Evolutionary conservation across 345 rosid species (phyloP), one percentile per base, ranked within the genome.

Genomic region (Limnanthes douglasii): DNA sequence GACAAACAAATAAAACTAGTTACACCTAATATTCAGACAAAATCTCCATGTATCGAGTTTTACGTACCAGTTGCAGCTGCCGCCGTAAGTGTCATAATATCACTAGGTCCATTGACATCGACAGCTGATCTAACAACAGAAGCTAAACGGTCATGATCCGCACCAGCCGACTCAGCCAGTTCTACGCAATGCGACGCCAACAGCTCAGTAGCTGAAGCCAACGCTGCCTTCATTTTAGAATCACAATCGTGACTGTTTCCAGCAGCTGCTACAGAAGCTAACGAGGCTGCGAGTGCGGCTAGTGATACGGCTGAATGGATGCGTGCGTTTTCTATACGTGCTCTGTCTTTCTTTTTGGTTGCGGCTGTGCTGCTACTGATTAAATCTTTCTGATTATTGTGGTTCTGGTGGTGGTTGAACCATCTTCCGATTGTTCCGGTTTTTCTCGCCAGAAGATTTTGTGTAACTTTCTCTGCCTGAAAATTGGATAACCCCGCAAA

Each of bases 141-240:
- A 43, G 76, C 74, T 17, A 90, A 41, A 8, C 69, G 84, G 41
- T 72, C 82, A 39, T 66, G 92, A 48, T 60, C 77, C 9, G 86
- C 86, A 23, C 98, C 98, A 0, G 77, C 61, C 26, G 64, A 35
- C 53, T 83, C 92, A 12, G 98, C 95, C 15, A 80, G 34, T 35
- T 90, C 98, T 8, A 90, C 36, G 61, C 98, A 90, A 51, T 84
- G 84, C 16, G 86, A 72, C 18, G 98, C 95, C 61, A 90, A 45
- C 2, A 90, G 70, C 52, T 90, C 94, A 4, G 95, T 64, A 8
- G 95, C 98, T 0, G 98, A 74, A 20, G 94, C 93, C 20, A 84
- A 38, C 9, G 95, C 92, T 48, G 54, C 21, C 59, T 61, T 61
- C 86, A 84, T 76, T 61, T 73, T 77, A 11, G 92, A 69, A 49